phyloP scores from a whole-genome alignment of 352 stramenopile species.

The Blastocystis sp. region DNA sequence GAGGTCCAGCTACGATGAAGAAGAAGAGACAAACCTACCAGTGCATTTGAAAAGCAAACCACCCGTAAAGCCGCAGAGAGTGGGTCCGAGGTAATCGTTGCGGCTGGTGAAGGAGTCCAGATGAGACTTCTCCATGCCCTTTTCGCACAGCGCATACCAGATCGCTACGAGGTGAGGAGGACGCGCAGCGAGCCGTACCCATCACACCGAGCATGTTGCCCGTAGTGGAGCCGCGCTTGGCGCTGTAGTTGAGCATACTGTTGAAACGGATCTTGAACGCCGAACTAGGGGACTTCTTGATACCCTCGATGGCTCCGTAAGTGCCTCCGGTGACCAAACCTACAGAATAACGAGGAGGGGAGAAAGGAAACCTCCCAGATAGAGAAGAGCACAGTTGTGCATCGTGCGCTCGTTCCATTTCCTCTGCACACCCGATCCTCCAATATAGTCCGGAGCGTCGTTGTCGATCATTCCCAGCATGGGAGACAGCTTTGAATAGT shows the following conservation, averaged over 20 bases:
- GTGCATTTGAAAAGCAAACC: conserved; percentile 58
- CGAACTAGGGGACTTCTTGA: conserved; percentile 35
- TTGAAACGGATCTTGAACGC: conserved; percentile 68
- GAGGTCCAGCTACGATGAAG: conserved; percentile 29
- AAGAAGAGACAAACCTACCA: neutral
- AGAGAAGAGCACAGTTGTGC: conserved; percentile 48
- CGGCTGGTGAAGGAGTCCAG: conserved; percentile 27
- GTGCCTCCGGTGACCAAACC: conserved; percentile 23
- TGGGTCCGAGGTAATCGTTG: conserved; percentile 62
- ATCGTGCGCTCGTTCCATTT: conserved; percentile 31
- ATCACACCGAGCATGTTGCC: conserved; percentile 52
- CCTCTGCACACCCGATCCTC: neutral
- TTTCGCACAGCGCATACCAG: conserved; percentile 31
- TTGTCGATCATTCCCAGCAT: conserved; percentile 70
- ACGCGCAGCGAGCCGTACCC: neutral
- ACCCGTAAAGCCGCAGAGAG: conserved; percentile 55
- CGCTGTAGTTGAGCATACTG: conserved; percentile 71
- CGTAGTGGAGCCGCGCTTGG: conserved; percentile 41
- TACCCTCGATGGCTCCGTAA: conserved; percentile 52
- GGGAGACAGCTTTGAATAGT: conserved; percentile 69
- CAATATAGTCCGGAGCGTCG: conserved; percentile 51
- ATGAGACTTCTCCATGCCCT: neutral
- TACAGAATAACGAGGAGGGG: neutral
- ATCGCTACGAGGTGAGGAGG: conserved; percentile 5
- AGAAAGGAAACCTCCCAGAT: conserved; percentile 22